Base-by-base conservation (phyloP, 2,329 filamentous ascomycete species). In the Ascochyta clinopodiicola region DNA sequence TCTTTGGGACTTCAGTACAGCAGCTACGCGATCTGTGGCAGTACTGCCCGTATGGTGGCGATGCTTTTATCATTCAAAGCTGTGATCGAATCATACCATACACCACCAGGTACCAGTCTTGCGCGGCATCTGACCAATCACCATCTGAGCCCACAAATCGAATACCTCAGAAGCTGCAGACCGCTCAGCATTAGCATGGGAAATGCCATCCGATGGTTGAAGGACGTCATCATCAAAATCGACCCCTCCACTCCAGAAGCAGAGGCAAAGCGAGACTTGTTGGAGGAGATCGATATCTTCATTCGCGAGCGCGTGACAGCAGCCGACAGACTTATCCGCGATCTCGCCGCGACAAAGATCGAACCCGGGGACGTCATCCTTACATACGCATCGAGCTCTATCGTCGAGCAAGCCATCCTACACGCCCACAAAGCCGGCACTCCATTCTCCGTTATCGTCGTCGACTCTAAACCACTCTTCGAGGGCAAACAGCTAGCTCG, bases 181-280 rank as follows among this genome's bases (percentile, higher is more conserved):
- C 93, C 95, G 31, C 90, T 99, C 78, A 96, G 91, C 63, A 95
- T 96, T 77, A 92, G 91, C 59, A 96, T 98, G 88, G 95, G 95
- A 57, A 99, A 98, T 75, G 92, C 92, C 32, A 96, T 99, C 72
- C 87, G 95, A 50, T 94, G 92, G 83, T 84, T 99, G 44, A 99
- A 99, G 80, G 86, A 96, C 43, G 87, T 92, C 69, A 94, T 99
- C 71, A 90, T 91, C 68, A 92, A 92, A 66, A 88, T 97, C 55
- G 92, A 97, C 68, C 92, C 94, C 36, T 90, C 93, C 65, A 85
- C 89, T 1, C 87, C 91, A 27, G 94, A 99, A 72, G 79, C 86
- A 19, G 87, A 91, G 43, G 93, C 93, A 24, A 97, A 96, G 78
- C 84, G 87, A 52, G 81, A 87, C 24, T 84, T 99, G 12, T 87